Evolutionary conservation across 1,284 basidiomycete species (phyloP).

Genomic region (Meripilus lineatus): DNA sequence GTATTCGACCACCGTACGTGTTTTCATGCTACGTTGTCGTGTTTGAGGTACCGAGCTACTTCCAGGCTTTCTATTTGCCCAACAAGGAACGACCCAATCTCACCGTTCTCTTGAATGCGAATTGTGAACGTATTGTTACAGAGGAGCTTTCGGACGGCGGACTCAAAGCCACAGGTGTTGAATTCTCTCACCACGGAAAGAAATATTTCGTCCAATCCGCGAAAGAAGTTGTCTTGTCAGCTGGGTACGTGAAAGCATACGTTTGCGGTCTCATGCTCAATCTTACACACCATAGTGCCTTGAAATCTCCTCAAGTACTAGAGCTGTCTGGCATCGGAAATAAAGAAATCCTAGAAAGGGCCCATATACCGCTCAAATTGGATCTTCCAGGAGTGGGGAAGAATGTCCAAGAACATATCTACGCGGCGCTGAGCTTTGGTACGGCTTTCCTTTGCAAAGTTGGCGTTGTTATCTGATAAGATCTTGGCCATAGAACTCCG

Average conservation of each 20-base stretch:
- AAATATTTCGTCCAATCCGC: slow-evolving; percentile 19
- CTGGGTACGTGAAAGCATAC: slow-evolving; percentile 18
- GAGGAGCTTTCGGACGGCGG: slow-evolving; percentile 6
- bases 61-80: slow-evolving; percentile 16
- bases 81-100: slow-evolving; percentile 17
- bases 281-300: slow-evolving; percentile 10
- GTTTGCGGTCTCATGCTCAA: background rate
- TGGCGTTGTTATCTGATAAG: background rate
- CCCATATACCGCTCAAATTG: slow-evolving; percentile 23
- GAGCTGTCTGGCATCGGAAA: slow-evolving; percentile 37
- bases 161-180: slow-evolving; percentile 21
- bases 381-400: slow-evolving; percentile 29
- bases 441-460: background rate
- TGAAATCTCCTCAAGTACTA: slow-evolving; percentile 31
- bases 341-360: slow-evolving; percentile 22
- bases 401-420: slow-evolving; percentile 34
- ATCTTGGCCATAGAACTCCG: slow-evolving; percentile 17
- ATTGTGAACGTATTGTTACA: slow-evolving; percentile 11
- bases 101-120: slow-evolving; percentile 16
- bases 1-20: slow-evolving; percentile 16
- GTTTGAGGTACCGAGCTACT: slow-evolving; percentile 2
- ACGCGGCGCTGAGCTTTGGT: slow-evolving; percentile 5
- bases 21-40: slow-evolving; percentile 1
- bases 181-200: slow-evolving; percentile 21
- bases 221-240: slow-evolving; percentile 22